Evolutionary conservation across 1,139 yeast species (phyloP).

Genomic region (Groenewaldozyma sp.): DNA sequence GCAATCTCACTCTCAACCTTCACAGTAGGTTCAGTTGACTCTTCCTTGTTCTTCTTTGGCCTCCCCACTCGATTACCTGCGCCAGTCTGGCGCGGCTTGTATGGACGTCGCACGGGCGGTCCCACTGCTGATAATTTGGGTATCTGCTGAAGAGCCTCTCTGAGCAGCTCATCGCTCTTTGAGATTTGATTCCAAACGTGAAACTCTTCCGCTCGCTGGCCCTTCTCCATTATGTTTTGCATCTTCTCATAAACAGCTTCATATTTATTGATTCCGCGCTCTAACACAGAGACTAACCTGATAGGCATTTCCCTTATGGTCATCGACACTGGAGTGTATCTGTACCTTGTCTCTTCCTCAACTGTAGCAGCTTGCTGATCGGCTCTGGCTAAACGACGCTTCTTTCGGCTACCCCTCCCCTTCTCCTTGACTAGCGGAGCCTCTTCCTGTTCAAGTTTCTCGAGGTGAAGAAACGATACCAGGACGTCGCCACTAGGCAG

Average conservation of each 20-base stretch:
- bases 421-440: constrained; percentile 21
- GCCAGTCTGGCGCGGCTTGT: constrained; percentile 19
- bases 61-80: not conserved
- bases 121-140: constrained; percentile 23
- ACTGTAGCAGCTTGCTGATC: constrained; percentile 8
- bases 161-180: constrained; percentile 57
- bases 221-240: constrained; percentile 51
- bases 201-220: constrained; percentile 51
- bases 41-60: not conserved
- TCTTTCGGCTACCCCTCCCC: constrained; percentile 20
- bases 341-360: constrained; percentile 19
- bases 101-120: constrained; percentile 23
- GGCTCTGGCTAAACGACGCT: constrained; percentile 17
- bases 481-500: constrained; percentile 43
- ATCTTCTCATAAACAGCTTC: constrained; percentile 51
- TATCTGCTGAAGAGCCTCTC: constrained; percentile 22
- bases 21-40: no score
- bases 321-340: constrained; percentile 52
- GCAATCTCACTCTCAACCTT: no score
- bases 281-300: constrained; percentile 58
- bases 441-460: constrained; percentile 34
- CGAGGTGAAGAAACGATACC: constrained; percentile 55
- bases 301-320: constrained; percentile 54
- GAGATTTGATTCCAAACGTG: constrained; percentile 82
- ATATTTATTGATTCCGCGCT: constrained; percentile 54